Conservation (phyloP, 305 asterid species). For the Solanum hybrid region DNA sequence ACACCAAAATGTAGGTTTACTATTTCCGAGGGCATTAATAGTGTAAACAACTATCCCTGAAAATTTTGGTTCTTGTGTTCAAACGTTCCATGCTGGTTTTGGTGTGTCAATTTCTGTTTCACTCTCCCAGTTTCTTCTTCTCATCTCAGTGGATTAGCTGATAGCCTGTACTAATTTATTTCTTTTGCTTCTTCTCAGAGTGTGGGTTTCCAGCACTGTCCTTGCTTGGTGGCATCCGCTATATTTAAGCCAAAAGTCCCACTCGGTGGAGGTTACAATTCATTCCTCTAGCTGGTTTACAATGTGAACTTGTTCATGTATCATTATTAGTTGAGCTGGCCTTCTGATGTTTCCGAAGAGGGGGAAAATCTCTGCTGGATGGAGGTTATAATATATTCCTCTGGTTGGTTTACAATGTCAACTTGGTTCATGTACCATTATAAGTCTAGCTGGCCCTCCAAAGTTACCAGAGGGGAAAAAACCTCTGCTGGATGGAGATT, state of each 20-base stretch:
- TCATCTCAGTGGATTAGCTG: background rate
- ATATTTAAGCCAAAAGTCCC: slow-evolving; percentile 62
- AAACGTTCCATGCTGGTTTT: background rate
- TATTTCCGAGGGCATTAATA: background rate
- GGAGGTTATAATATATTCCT: background rate
- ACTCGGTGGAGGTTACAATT: slow-evolving; percentile 67
- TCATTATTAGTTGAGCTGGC: background rate
- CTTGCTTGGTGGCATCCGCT: slow-evolving; percentile 42
- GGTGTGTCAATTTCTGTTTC: background rate
- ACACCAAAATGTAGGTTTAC: background rate
- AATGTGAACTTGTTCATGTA: background rate
- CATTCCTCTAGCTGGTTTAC: slow-evolving; percentile 33
- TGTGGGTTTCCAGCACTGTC: slow-evolving; percentile 55
- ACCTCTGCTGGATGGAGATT: background rate
- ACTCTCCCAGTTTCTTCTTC: background rate
- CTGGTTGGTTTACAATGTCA: background rate
- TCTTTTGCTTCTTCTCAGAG: slow-evolving; percentile 32
- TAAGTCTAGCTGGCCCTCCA: background rate
- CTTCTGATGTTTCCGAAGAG: background rate
- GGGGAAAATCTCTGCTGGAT: background rate
- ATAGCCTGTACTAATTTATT: background rate
- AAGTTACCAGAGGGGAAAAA: background rate
- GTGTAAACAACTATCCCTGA: background rate
- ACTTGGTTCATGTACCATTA: background rate
- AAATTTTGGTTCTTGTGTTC: background rate